Evolutionary conservation across 371 early-diverging fungal genomes (phyloP), one percentile per base, ranked within the genome.

Genomic region (Gilbertella persicaria): DNA sequence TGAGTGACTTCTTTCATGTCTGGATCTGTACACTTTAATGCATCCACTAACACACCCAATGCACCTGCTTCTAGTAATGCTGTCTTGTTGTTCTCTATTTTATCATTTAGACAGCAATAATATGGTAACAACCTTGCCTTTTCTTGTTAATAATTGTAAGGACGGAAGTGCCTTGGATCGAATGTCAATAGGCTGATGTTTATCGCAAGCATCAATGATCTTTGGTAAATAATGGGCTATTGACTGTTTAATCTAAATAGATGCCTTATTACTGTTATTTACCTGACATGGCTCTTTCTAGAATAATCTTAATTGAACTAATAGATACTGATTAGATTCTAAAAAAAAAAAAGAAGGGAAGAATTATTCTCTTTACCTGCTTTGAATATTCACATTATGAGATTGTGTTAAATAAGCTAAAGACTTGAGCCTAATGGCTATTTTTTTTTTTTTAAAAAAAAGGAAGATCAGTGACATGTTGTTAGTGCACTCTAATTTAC

Each of bases 281-380:
- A 81, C 81, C 75, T 29, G 84, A 79, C 77, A 87, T 83, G 35
- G 89, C 86, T 40, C 89, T 74, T 41, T 84, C 85, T 17, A 87
- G 67, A 12, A 86, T 71, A 16, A 88, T 83, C 44, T 83, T 83
- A 7, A 79, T 62, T 16, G 87, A 82, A 52, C 87, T 86, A 33
- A 14, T 38, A 5, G 19, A 0, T n/a, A 14, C 17, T 9, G 28
- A 28, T 49, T 39, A 28, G 9, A 2, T n/a, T 9, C 2, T 13
- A 8, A 4, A 25, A 10, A 21, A 28, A 2, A n/a, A 43, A 43
- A 6, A 44, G 12, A 4, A 1, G 13, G 0, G n/a, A 3, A 6
- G 20, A 44, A 35, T 17, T 13, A 13, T n/a, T n/a, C 13, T 33
- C 6, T 40, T 28, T 58, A 89, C 89, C 87, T 83, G 58, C 83